Percentiles rank a stretch among this genome's conserved stretches.
Evolutionary conservation across 805 yeast genomes (phyloP).

Genomic region (Barnettozyma wickerhamii): DNA sequence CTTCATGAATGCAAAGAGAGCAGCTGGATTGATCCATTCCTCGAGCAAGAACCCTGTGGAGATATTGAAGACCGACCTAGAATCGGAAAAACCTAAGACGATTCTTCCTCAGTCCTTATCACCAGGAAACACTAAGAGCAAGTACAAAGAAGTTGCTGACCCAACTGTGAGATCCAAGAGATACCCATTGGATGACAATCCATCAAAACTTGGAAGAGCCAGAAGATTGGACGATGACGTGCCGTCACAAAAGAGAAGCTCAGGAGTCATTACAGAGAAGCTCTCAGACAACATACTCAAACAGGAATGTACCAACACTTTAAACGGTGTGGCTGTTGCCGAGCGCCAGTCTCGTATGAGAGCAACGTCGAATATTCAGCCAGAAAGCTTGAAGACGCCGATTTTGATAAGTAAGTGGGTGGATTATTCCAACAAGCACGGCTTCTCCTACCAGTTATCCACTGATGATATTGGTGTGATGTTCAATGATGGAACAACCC

Average conservation of each 20-base stretch:
- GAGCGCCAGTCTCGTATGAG: slow-evolving; percentile 42
- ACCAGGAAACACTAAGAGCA: slow-evolving; percentile 85
- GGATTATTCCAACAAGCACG: slow-evolving; percentile 93
- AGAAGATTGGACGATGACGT: slow-evolving; percentile 35
- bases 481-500: slow-evolving; percentile 80
- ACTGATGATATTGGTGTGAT: slow-evolving; percentile 88
- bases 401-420: slow-evolving; percentile 93
- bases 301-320: slow-evolving; percentile 42
- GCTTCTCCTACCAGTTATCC: slow-evolving; percentile 88
- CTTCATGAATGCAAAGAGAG: slow-evolving; percentile 59
- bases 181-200: slow-evolving; percentile 26
- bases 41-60: slow-evolving; percentile 60
- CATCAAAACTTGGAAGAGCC: slow-evolving; percentile 30
- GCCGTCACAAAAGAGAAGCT: slow-evolving; percentile 8
- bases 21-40: slow-evolving; percentile 52
- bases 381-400: slow-evolving; percentile 40
- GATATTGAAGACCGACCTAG: slow-evolving; percentile 62
- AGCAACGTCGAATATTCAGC: slow-evolving; percentile 11
- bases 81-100: slow-evolving; percentile 61
- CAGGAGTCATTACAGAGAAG: slow-evolving; percentile 9
- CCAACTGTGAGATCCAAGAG: slow-evolving; percentile 22
- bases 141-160: slow-evolving; percentile 60
- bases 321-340: slow-evolving; percentile 40
- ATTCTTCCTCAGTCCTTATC: slow-evolving; percentile 86
- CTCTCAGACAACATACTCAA: slow-evolving; percentile 29